phyloP scores from a whole-genome alignment of 805 yeast genomes.

The Sugiyamaella marilandica region DNA sequence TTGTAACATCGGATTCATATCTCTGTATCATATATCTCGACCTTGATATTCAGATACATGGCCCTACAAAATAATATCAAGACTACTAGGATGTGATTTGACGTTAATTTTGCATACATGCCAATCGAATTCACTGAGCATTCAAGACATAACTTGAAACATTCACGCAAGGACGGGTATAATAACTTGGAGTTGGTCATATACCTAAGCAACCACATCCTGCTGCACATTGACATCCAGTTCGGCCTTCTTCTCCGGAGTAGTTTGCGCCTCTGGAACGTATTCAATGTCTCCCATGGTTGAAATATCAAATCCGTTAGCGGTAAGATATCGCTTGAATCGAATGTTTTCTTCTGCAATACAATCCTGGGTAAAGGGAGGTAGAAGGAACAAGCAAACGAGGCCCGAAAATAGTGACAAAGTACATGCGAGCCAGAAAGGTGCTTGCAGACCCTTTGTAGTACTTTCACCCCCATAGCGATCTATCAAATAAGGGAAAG shows the following conservation, averaged over 20 bases:
- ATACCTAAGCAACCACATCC: not conserved
- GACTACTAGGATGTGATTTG: too few relatives aligned
- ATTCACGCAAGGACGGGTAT: too few relatives aligned
- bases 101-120: too few relatives aligned
- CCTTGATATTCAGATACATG: too few relatives aligned
- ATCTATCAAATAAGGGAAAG: conserved; percentile 73
- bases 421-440: conserved; percentile 75
- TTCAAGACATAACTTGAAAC: too few relatives aligned
- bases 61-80: too few relatives aligned
- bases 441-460: conserved; percentile 58
- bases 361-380: conserved; percentile 77
- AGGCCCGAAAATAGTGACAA: conserved; percentile 67
- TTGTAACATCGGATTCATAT: too few relatives aligned
- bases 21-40: too few relatives aligned
- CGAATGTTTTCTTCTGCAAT: conserved; percentile 69
- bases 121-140: too few relatives aligned
- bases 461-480: conserved; percentile 44
- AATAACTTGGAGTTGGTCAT: too few relatives aligned
- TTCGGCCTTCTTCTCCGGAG: not conserved
- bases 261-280: not conserved
- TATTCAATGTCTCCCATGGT: conserved; percentile 42
- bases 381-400: conserved; percentile 64
- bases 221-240: not conserved
- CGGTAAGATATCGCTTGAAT: conserved; percentile 60
- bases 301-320: conserved; percentile 64